Evolutionary conservation across 305 asterid genomes (phyloP).

Genomic region (Plantago rigida): DNA sequence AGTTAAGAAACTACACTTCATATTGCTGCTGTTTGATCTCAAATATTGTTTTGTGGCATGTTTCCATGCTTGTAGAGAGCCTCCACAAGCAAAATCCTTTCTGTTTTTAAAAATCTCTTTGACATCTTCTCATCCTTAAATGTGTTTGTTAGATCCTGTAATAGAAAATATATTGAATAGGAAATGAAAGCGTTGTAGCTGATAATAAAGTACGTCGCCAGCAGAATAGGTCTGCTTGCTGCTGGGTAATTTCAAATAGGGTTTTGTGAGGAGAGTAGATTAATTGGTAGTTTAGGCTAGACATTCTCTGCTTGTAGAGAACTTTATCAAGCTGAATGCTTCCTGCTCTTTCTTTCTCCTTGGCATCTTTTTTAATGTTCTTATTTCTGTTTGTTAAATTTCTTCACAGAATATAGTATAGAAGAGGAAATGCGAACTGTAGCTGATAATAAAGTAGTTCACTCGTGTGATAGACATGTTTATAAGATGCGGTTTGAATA

Average conservation of each 20-base stretch:
- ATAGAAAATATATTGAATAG: conserved; percentile 3
- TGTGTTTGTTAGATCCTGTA: conserved; percentile 4
- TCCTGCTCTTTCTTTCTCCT: conserved; percentile 14
- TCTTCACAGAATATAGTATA: neutral
- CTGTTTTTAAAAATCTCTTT: neutral
- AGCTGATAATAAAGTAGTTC: neutral
- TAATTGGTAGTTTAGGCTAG: too few species aligned
- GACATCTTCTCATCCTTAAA: neutral
- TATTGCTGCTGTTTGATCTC: conserved; percentile 9
- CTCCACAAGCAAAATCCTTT: conserved; percentile 8
- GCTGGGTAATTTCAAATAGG: conserved; percentile 6
- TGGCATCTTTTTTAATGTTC: neutral
- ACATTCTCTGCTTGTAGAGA: neutral
- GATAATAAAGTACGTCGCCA: neutral
- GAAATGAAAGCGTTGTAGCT: neutral
- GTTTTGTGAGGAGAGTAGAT: neutral
- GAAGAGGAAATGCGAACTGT: conserved; percentile 1
- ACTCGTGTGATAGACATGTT: too few species aligned
- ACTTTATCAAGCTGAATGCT: conserved; percentile 9
- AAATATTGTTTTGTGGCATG: conserved; percentile 1
- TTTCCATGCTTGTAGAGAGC: neutral
- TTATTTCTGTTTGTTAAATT: conserved; percentile 6
- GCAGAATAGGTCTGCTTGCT: conserved; percentile 6
- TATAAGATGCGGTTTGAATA: too few species aligned
- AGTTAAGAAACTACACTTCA: conserved; percentile 13